Conservation (phyloP, 179 eudicot genomes). For the Silene coronaria region DNA sequence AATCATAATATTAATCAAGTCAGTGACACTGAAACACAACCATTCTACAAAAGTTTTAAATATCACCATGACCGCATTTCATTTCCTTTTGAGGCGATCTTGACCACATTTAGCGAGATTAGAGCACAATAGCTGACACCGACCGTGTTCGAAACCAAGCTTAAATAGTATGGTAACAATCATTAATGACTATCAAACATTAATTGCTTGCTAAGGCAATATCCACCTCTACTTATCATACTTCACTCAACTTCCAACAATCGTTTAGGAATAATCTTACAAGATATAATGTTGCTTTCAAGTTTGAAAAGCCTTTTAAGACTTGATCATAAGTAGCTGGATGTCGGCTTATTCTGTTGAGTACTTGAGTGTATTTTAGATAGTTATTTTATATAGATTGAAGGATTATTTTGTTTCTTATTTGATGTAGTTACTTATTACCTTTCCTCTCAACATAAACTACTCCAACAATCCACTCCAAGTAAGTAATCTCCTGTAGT, state of each 20-base stretch:
- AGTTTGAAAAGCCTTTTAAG: background rate
- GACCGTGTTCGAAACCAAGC: background rate
- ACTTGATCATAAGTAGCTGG: background rate
- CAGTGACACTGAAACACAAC: no score
- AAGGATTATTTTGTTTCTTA: background rate
- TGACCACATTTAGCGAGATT: background rate
- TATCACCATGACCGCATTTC: background rate
- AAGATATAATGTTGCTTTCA: background rate
- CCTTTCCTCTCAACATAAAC: background rate
- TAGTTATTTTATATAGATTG: background rate
- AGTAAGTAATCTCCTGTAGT: background rate
- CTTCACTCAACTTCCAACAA: background rate
- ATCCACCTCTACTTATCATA: background rate
- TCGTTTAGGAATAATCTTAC: background rate
- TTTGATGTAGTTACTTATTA: background rate
- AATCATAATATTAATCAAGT: no score
- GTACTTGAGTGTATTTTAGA: background rate
- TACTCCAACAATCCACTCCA: background rate
- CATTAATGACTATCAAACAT: background rate
- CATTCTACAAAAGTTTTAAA: no score
- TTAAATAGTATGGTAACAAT: background rate
- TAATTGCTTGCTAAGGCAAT: background rate
- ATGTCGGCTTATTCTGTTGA: background rate
- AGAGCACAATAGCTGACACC: background rate
- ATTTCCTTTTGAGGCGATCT: background rate